Percentiles rank a stretch among this genome's conserved stretches.
Conservation (phyloP, 83 land plant species). For the Picea engelmannii region DNA sequence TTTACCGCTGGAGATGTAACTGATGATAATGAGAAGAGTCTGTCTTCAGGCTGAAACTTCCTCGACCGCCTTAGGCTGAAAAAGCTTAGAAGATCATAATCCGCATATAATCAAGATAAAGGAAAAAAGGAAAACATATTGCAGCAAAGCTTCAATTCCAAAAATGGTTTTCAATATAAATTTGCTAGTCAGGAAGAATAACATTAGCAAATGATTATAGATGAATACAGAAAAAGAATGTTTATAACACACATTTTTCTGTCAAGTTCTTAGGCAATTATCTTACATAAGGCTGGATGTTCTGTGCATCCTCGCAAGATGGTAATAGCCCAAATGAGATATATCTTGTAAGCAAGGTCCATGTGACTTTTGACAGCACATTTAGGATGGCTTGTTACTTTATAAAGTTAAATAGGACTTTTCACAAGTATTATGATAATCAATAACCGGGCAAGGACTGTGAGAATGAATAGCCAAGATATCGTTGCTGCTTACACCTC, state of each 20-base stretch:
- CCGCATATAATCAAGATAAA: not conserved
- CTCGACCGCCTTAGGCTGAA: too few species aligned
- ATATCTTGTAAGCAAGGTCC: not conserved
- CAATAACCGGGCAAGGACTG: too few species aligned
- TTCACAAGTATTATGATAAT: not conserved
- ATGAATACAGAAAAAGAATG: not conserved
- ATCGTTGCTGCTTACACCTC: too few species aligned
- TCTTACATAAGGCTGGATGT: not conserved
- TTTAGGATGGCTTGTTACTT: not conserved
- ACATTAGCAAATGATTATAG: not conserved
- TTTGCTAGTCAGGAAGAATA: not conserved
- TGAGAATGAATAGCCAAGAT: not conserved
- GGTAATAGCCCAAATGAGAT: not conserved
- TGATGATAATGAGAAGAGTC: too few species aligned
- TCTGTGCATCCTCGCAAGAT: too few species aligned
- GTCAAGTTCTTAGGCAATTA: not conserved
- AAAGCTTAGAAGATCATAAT: not conserved
- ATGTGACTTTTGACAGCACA: not conserved
- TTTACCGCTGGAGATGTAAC: too few species aligned
- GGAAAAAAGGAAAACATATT: not conserved
- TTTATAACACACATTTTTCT: not conserved
- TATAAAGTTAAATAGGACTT: not conserved
- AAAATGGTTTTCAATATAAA: conserved; percentile 6
- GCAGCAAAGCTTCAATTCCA: not conserved
- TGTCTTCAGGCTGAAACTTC: too few species aligned